These are phyloP conservation scores for Lophium mytilinum DNA, from an alignment of 495 filamentous ascomycete species.

Conservation along the genomic window DNA sequence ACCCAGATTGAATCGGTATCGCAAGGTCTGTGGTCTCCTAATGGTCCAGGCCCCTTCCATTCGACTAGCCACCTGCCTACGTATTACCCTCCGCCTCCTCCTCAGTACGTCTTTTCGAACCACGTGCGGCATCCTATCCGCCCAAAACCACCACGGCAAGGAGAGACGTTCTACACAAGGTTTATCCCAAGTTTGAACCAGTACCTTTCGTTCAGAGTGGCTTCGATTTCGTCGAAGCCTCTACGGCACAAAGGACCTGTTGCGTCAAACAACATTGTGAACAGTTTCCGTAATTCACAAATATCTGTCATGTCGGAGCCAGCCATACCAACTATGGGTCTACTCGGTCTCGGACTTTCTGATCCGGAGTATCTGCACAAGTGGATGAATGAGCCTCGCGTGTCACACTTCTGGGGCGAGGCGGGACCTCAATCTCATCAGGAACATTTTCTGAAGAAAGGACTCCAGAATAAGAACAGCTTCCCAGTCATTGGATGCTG, in stretches of 20 bases:
- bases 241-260: slow-evolving; percentile 48
- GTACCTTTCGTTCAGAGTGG: slow-evolving; percentile 81
- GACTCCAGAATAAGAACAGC: slow-evolving; percentile 58
- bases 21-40: slow-evolving; percentile 32
- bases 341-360: slow-evolving; percentile 24
- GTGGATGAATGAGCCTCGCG: slow-evolving; percentile 87
- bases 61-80: slow-evolving; percentile 78
- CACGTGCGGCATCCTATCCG: slow-evolving; percentile 78
- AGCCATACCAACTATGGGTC: slow-evolving; percentile 31
- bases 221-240: slow-evolving; percentile 49
- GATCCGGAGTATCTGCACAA: slow-evolving; percentile 73
- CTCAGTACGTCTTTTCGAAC: slow-evolving; percentile 73
- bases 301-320: slow-evolving; percentile 26
- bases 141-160: slow-evolving; percentile 80
- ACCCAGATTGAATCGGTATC: slow-evolving; percentile 22
- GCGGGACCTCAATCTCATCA: slow-evolving; percentile 54
- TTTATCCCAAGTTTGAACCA: slow-evolving; percentile 75
- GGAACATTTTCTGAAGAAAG: slow-evolving; percentile 58
- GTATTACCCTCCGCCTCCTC: slow-evolving; percentile 76
- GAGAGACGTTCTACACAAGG: slow-evolving; percentile 81
- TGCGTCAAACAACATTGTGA: slow-evolving; percentile 6
- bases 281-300: slow-evolving; percentile 25
- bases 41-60: slow-evolving; percentile 57
- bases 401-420: slow-evolving; percentile 73
- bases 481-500: slow-evolving; percentile 91